phyloP scores from a whole-genome alignment of 2,329 filamentous ascomycete species.

The Diaporthe australafricana region DNA sequence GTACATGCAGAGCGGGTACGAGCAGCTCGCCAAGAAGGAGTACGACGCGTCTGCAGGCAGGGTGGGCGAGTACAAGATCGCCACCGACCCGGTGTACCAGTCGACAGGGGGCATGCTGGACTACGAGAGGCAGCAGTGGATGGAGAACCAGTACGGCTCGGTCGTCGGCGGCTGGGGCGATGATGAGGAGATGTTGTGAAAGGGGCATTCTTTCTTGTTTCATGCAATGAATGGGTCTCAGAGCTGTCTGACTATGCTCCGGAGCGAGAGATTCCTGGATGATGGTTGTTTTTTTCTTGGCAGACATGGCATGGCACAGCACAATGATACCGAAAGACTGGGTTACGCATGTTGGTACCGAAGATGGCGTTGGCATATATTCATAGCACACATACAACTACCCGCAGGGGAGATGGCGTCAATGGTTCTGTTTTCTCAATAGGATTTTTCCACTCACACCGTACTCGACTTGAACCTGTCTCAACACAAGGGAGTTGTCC shows the following conservation, averaged over 20 bases:
- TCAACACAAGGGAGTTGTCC: neutral
- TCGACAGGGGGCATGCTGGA: slow-evolving; percentile 49
- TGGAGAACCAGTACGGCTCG: slow-evolving; percentile 77
- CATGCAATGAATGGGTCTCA: neutral
- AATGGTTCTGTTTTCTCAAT: neutral
- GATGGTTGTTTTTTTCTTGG: neutral
- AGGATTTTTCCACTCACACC: neutral
- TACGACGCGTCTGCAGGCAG: slow-evolving; percentile 64
- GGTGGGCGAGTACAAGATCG: slow-evolving; percentile 59
- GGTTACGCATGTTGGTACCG: slow-evolving; percentile 16
- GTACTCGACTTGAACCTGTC: neutral
- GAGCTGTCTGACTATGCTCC: neutral
- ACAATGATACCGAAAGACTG: slow-evolving; percentile 24
- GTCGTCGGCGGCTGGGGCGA: slow-evolving; percentile 47
- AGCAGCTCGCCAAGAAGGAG: slow-evolving; percentile 73
- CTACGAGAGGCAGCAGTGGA: slow-evolving; percentile 63
- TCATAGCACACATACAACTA: slow-evolving; percentile 14
- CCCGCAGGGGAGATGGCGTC: slow-evolving; percentile 18
- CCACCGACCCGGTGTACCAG: slow-evolving; percentile 78
- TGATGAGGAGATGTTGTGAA: slow-evolving; percentile 37
- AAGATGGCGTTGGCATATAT: slow-evolving; percentile 25
- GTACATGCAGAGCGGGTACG: slow-evolving; percentile 88
- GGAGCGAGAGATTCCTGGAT: neutral
- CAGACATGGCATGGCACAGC: slow-evolving; percentile 15
- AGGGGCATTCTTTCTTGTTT: neutral